Evolutionary conservation across 2,329 filamentous ascomycete species (phyloP), one percentile per base, ranked within the genome.

Genomic region (Ophiostoma quercus): DNA sequence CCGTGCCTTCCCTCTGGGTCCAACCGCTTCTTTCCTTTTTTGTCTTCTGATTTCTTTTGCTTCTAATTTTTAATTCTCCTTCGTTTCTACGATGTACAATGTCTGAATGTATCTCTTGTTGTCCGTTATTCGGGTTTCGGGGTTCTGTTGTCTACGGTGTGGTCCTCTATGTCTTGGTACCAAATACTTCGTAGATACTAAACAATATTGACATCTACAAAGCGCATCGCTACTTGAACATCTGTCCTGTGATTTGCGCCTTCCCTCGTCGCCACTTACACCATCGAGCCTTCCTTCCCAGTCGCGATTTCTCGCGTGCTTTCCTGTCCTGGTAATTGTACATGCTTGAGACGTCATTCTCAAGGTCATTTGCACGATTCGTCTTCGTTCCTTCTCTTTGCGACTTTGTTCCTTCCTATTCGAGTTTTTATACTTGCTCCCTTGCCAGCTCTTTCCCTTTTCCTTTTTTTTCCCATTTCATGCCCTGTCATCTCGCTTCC

Each of bases 251-350:
- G 25, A 32, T 19, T 14, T 14, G 57, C 25, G 9, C 57, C 57
- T 62, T 62, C 57, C 57, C 14, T 62, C 25, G 32, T 60, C 9
- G 57, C 22, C 57, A 25, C 25, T 62, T 62, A 62, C 57, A 62
- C 54, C 57, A 62, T 62, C 14, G 57, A 62, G 57, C 57, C 25
- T 62, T 62, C 51, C 22, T 25, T 5, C 12, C 51, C 11, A 14
- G 51, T 14, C 51, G 51, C 51, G 7, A 25, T 29, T 25, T 8
- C 3, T 8, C 57, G 11, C 19, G 57, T 25, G 32, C 57, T 62
- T 62, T 62, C 57, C 25, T 22, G 8, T 34, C 34, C 34, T 34
- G 8, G 34, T 8, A 34, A 6, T 34, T 34, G 34, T 34, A 34
- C 34, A 34, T 34, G 34, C 8, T 51, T n/a, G 1, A 19, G 5